Base-by-base conservation (phyloP, 106 monocot species). In the Vanilla planifolia region DNA sequence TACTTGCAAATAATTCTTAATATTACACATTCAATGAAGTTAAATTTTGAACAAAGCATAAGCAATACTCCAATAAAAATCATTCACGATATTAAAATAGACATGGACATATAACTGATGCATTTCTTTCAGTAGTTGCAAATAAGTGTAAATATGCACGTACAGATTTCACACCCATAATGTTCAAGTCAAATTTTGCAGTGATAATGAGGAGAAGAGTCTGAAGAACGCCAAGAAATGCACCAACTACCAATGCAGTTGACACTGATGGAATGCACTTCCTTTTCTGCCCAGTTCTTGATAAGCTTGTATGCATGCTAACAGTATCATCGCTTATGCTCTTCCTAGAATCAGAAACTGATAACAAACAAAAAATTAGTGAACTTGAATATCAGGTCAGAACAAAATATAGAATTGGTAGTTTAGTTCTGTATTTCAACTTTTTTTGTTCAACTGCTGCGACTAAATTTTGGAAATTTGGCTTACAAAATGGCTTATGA, bases 181-280 rank as follows among this genome's bases (percentile, higher is more conserved):
- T 71, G 41, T 43, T 59, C 56, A 88, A 62, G 29, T 79, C 17
- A 48, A 78, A 83, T 66, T 64, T 83, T 63, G 83, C 83, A 34
- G 65, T 68, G 68, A 63, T 63, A 35, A 88, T 76, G 10, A 88
- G 88, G 36, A 83, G 15, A 15, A 77, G 14, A 33, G 83, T 51
- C 69, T 83, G 88, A 22, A 88, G 69, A 47, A 88, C 23, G 42
- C 88, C 88, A 27, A 88, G 73, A 3, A 80, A 52, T 15, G 69
- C 83, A 67, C 88, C 88, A 30, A 83, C 48, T 19, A 77, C 61
- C 48, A 83, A 79, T 48, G 88, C 83, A 61, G 88, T 65, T 30
- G 88, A 76, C 19, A 68, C 83, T 35, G 88, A 88, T 39, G 88
- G 88, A 64, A 88, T 83, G 51, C 61, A 66, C 60, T 71, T 88